These are phyloP conservation scores for Acacia crassicarpa DNA, from an alignment of 306 rosid genomes.

Conservation along the genomic window DNA sequence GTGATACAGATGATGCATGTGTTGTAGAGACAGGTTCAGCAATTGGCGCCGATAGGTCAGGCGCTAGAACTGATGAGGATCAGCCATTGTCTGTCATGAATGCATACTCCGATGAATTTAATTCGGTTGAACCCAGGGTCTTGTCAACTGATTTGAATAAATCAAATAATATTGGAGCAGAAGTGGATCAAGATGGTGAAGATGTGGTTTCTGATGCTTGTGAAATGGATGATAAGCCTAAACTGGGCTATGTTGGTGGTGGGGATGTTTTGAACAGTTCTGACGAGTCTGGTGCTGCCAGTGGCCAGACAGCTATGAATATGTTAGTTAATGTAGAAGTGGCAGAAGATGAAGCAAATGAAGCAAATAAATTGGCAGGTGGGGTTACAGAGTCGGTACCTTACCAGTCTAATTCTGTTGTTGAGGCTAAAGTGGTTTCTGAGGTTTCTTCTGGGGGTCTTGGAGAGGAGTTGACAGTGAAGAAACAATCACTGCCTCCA, in stretches of 20 bases:
- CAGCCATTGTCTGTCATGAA: slow-evolving; percentile 42
- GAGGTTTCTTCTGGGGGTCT: slow-evolving; percentile 41
- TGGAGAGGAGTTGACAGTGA: slow-evolving; percentile 40
- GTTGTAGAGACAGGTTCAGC: slow-evolving; percentile 57
- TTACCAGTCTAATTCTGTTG: slow-evolving; percentile 34
- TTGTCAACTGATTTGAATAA: slow-evolving; percentile 40
- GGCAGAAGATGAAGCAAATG: slow-evolving; percentile 33
- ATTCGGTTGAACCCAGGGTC: slow-evolving; percentile 43
- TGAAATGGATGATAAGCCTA: slow-evolving; percentile 39
- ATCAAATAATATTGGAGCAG: slow-evolving; percentile 37
- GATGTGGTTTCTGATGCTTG: slow-evolving; percentile 39
- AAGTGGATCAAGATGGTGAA: slow-evolving; percentile 29
- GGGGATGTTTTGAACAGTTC: slow-evolving; percentile 31
- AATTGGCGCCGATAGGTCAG: slow-evolving; percentile 54
- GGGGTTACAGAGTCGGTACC: slow-evolving; percentile 29
- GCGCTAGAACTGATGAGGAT: slow-evolving; percentile 57
- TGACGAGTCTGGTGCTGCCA: slow-evolving; percentile 36
- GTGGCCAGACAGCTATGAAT: slow-evolving; percentile 30
- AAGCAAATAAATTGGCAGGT: slow-evolving; percentile 36
- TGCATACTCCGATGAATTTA: slow-evolving; percentile 44
- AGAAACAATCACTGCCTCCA: slow-evolving; percentile 24
- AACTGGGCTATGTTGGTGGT: slow-evolving; percentile 36
- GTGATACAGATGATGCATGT: slow-evolving; percentile 77
- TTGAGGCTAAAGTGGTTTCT: slow-evolving; percentile 38
- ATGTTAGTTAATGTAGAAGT: slow-evolving; percentile 34